Conservation (phyloP, 441 rosid species). For the Gossypium gossypioides region DNA sequence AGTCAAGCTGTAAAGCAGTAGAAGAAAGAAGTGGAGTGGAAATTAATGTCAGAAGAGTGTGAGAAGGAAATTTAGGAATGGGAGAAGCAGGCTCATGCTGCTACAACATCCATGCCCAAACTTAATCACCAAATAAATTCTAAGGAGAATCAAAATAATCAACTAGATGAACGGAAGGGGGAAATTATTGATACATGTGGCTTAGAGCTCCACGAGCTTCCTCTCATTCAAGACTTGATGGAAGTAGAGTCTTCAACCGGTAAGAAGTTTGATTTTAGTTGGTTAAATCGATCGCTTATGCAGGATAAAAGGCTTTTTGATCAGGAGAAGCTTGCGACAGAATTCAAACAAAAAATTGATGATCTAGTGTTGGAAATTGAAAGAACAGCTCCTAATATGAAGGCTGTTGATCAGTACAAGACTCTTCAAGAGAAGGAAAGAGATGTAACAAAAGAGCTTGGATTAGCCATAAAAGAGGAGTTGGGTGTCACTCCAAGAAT, state of each 20-base stretch:
- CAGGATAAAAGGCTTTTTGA: constrained; percentile 68
- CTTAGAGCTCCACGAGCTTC: constrained; percentile 68
- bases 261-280: constrained; percentile 68
- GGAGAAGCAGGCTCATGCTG: constrained; percentile 78
- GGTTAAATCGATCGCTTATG: constrained; percentile 61
- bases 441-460: constrained; percentile 67
- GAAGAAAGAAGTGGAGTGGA: constrained; percentile 88
- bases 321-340: constrained; percentile 63
- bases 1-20: constrained; percentile 45
- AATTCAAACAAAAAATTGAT: constrained; percentile 79
- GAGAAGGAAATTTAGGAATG: constrained; percentile 84
- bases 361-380: constrained; percentile 60
- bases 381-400: constrained; percentile 86
- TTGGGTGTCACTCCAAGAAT: constrained; percentile 87
- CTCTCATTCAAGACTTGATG: constrained; percentile 58
- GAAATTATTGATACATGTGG: constrained; percentile 78
- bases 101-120: constrained; percentile 67
- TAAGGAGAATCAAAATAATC: constrained; percentile 77
- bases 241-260: constrained; percentile 54
- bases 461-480: constrained; percentile 75
- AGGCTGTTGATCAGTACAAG: constrained; percentile 90
- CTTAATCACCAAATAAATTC: constrained; percentile 68
- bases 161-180: constrained; percentile 56
- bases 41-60: constrained; percentile 74
- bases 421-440: constrained; percentile 80